Conservation (phyloP, 768 basidiomycete species). For the Sarcomyxa edulis region DNA sequence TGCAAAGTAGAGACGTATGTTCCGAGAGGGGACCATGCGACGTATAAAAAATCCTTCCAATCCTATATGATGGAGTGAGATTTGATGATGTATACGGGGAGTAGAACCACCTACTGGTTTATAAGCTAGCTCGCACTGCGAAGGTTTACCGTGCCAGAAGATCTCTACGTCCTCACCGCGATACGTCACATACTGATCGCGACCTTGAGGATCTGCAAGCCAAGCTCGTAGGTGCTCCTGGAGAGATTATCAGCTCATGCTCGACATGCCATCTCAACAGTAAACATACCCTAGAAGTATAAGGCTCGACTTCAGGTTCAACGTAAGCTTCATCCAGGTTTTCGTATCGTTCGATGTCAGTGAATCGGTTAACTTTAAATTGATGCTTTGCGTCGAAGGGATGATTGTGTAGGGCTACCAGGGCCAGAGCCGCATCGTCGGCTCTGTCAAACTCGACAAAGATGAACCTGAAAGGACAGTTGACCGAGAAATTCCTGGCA, state of each 20-base stretch:
- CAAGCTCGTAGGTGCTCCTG: conserved; percentile 95
- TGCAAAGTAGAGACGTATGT: conserved; percentile 94
- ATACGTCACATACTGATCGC: conserved; percentile 95
- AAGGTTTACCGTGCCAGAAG: conserved; percentile 90
- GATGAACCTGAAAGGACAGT: conserved; percentile 50
- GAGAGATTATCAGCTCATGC: conserved; percentile 1
- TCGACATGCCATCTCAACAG: conserved; percentile 3
- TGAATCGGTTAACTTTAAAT: conserved; percentile 82
- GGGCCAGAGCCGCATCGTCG: conserved; percentile 67
- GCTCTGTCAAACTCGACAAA: conserved; percentile 75
- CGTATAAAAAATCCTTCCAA: conserved; percentile 93
- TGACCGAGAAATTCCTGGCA: conserved; percentile 1
- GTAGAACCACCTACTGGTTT: conserved; percentile 55
- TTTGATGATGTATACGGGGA: conserved; percentile 2
- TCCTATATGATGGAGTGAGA: conserved; percentile 42
- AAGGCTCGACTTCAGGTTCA: conserved; percentile 72
- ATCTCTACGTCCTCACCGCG: conserved; percentile 88
- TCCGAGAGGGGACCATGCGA: conserved; percentile 94
- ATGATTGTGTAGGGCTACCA: conserved; percentile 65
- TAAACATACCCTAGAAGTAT: conserved; percentile 60
- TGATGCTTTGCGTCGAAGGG: conserved; percentile 86
- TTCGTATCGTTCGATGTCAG: conserved; percentile 82
- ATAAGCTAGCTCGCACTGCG: conserved; percentile 75
- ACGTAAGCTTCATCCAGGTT: conserved; percentile 72
- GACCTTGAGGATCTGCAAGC: conserved; percentile 87